Evolutionary conservation across 345 rosid genomes (phyloP), one percentile per base, ranked within the genome.

Genomic region (Arabis alpina): DNA sequence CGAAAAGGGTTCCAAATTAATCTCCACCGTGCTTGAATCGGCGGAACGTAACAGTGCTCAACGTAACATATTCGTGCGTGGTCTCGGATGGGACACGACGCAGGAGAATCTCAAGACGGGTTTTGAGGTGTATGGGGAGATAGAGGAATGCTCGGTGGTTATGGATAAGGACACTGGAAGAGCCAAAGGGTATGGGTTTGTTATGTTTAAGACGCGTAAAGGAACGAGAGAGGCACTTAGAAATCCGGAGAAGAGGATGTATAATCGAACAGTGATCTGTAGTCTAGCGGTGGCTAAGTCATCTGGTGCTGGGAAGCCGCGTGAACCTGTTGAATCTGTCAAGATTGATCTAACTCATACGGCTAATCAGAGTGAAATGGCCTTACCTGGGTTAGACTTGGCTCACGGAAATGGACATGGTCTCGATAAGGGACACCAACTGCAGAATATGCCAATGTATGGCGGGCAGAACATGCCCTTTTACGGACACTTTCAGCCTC

Each of bases 11-110:
- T 68, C 83, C 3, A 23, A 58, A 8, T 6, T 80, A 30, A 60
- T 71, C 61, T 25, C 78, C 6, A 63, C 77, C 4, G 73, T 82
- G 24, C 36, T 62, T 8, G 71, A 58, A 10, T 40, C 58, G 3
- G 81, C 81, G 32, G 81, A 80, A 6, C 66, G 61, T 0, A 79
- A 80, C 4, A 68, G 70, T 4, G 14, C 48, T n/a, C 73, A 57
- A 45, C 66, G 84, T 1, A 77, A 81, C 25, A 77, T 81, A 37
- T 81, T 81, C 47, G 84, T 81, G 36, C 79, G 77, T 28, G 81
- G 84, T 15, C 77, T 81, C 19, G 81, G 77, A 4, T 70, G 81
- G 79, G 84, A 81, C 27, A 61, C 81, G 2, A 74, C 81, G 2
- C 75, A 56, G 2, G 84, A 81, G 65, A 70, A 53, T 10, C 75